Base-by-base conservation (phyloP, 352 stramenopile species). In the Globisporangium nagaii region DNA sequence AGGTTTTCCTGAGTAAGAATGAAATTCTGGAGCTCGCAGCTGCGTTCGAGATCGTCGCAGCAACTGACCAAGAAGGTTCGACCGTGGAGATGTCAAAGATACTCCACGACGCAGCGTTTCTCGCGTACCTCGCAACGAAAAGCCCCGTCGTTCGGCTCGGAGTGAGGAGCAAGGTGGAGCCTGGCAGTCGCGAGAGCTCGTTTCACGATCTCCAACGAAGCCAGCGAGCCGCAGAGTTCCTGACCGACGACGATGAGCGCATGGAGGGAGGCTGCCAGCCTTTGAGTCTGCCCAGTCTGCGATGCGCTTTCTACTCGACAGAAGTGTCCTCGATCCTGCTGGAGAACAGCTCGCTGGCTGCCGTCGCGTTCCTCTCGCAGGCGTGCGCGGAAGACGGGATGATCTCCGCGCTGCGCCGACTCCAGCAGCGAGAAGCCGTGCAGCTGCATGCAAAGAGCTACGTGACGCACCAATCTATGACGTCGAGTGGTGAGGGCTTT, bases 381-480 rank as follows among this genome's bases (percentile, higher is more conserved):
- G 62, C 66, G 22, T 74, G 80, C 43, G 65, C 67, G 2, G 71
- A 86, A 22, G 65, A 85, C 27, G 65, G 43, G 0, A 48, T 75
- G 0, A 28, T 73, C 4, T 68, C 64, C 1, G 71, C 68, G 10
- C 44, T 83, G 7, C 69, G 70, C 0, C 69, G 58, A 25, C 45
- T 84, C 4, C 74, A 86, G 32, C 72, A 79, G 19, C 49, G 66
- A 32, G 69, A 84, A 53, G 79, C 77, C 2, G 60, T 84, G 5
- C 34, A 68, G 11, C 37, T 71, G 4, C 73, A 84, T 22, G 63
- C 78, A 2, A 43, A 65, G 6, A 70, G 45, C 40, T 84, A 76
- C 42, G 68, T 63, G 13, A 55, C 56, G 10, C 47, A 62, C 44
- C 50, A 53, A 39, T 20, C 49, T 34, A n/a, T 7, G 7, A 56